These are phyloP conservation scores for Leptographium galeiforme DNA, from an alignment of 2,329 filamentous ascomycete genomes.

Conservation along the genomic window DNA sequence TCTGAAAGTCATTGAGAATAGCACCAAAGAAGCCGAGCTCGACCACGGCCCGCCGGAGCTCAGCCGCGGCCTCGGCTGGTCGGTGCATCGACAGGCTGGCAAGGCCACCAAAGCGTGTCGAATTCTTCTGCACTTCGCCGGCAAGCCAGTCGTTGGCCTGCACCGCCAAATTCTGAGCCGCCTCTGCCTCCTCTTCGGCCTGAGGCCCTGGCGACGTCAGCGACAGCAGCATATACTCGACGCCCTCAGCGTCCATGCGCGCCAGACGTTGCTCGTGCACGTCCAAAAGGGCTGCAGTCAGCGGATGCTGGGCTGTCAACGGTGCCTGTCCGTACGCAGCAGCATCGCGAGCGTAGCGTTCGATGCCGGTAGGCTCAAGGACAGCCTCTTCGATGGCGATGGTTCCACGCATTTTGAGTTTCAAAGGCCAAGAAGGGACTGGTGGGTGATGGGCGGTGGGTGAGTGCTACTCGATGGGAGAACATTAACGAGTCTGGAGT, in stretches of 20 bases:
- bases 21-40: slow-evolving; percentile 20
- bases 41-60: slow-evolving; percentile 18
- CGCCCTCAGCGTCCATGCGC: slow-evolving; percentile 21
- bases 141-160: slow-evolving; percentile 21
- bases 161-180: slow-evolving; percentile 15
- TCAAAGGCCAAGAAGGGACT: no score
- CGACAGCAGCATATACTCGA: slow-evolving; percentile 23
- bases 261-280: slow-evolving; percentile 17
- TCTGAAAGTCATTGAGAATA: slow-evolving; percentile 22
- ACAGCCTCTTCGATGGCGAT: slow-evolving; percentile 23
- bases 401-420: slow-evolving; percentile 14
- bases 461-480: no score
- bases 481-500: no score
- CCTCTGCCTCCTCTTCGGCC: slow-evolving; percentile 15
- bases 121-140: slow-evolving; percentile 14
- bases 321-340: slow-evolving; percentile 14
- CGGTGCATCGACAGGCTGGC: slow-evolving; percentile 21
- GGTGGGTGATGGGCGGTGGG: no score
- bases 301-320: slow-evolving; percentile 10
- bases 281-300: slow-evolving; percentile 18
- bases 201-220: slow-evolving; percentile 21
- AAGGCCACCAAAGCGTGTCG: slow-evolving; percentile 19
- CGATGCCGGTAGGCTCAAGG: slow-evolving; percentile 18
- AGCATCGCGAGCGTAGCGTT: slow-evolving; percentile 16
- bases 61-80: slow-evolving; percentile 15